Conservation (phyloP, 2,329 filamentous ascomycete species). For the Penicillium fuscoglaucum region DNA sequence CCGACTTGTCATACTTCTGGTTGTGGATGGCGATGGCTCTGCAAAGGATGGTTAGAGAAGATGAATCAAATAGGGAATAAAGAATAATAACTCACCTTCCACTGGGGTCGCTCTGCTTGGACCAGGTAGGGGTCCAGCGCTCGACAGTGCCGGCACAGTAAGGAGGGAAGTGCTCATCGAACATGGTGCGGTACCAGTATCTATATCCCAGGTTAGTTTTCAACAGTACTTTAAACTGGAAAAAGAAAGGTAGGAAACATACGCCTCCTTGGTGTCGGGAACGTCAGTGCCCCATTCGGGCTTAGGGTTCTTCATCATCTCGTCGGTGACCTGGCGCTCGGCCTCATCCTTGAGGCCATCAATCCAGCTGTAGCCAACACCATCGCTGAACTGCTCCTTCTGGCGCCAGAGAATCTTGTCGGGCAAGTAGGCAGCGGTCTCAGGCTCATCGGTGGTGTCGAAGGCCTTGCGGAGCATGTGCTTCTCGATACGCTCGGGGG, state of each 20-base stretch:
- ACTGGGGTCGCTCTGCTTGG: conserved; percentile 90
- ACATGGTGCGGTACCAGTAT: conserved; percentile 98
- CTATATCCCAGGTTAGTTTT: conserved; percentile 42
- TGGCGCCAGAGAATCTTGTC: conserved; percentile 96
- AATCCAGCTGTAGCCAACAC: conserved; percentile 98
- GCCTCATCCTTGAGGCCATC: conserved; percentile 95
- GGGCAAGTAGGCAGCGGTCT: conserved; percentile 81
- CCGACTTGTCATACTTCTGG: conserved; percentile 65
- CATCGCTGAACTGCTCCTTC: conserved; percentile 99
- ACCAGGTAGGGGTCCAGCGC: conserved; percentile 98
- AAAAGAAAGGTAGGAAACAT: conserved; percentile 41
- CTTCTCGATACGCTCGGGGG: conserved; percentile 85
- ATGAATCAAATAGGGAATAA: background rate
- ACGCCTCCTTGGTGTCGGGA: conserved; percentile 95
- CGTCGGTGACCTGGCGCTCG: conserved; percentile 84
- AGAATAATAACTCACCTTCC: conserved; percentile 64
- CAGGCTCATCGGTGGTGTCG: conserved; percentile 85
- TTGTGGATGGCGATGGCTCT: conserved; percentile 76
- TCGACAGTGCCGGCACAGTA: conserved; percentile 89
- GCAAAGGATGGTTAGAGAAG: conserved; percentile 21
- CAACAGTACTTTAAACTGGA: background rate
- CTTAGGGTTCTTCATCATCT: conserved; percentile 98
- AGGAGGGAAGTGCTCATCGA: conserved; percentile 96
- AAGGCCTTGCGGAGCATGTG: conserved; percentile 98
- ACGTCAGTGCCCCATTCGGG: conserved; percentile 91